Evolutionary conservation across 306 rosid species (phyloP).

Genomic region (Arachis stenosperma): DNA sequence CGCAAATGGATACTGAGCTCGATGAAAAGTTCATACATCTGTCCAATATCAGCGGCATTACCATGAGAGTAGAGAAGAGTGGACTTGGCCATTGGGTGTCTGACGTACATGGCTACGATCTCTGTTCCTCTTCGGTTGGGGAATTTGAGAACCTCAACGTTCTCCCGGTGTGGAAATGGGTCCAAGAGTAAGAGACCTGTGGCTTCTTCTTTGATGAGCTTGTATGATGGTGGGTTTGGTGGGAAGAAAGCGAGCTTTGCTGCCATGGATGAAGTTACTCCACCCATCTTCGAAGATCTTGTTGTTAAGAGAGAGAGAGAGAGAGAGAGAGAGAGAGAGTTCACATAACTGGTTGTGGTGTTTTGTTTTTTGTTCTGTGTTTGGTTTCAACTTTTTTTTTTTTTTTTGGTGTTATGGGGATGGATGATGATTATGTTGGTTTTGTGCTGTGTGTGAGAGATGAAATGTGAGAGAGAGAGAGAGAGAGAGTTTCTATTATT

Average conservation of each 20-base stretch:
- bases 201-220: conserved; percentile 51
- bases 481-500: no score
- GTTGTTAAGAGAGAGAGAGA: background rate
- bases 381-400: no score
- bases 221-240: conserved; percentile 83
- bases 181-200: conserved; percentile 62
- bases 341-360: background rate
- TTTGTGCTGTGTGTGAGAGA: no score
- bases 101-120: conserved; percentile 82
- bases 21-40: conserved; percentile 86
- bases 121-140: conserved; percentile 77
- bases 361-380: no score
- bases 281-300: conserved; percentile 60
- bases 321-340: background rate
- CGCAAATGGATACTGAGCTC: conserved; percentile 79
- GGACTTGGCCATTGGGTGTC: conserved; percentile 75
- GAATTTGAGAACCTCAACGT: conserved; percentile 73
- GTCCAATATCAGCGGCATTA: conserved; percentile 85
- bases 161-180: conserved; percentile 70
- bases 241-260: conserved; percentile 88
- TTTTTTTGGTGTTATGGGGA: no score
- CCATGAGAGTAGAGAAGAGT: conserved; percentile 88
- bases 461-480: no score
- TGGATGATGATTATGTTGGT: no score
- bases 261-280: conserved; percentile 92